Base-by-base conservation (phyloP, 139 green algal genomes). In the Closterium sp. region DNA sequence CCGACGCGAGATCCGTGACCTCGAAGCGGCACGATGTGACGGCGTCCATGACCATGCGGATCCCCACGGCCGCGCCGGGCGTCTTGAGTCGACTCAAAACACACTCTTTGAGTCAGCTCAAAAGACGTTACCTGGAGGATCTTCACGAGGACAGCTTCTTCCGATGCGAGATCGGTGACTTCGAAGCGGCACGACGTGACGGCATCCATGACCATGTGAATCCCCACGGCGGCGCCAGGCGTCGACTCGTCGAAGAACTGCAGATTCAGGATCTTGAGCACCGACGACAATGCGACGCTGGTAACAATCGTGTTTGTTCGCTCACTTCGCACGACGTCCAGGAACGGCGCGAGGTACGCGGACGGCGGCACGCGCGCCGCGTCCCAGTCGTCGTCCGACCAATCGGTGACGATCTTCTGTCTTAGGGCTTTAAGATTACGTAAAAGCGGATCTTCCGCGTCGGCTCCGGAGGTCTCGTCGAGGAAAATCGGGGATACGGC, bases 141-240 rank as follows among this genome's bases (percentile, higher is more conserved):
- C 89, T 97, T 97, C 86, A 97, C 95, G 45, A 99, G 96, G 31
- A 99, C 98, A 27, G 98, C 96, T 90, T 99, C 98, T 93, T 99
- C 98, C n/a, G 96, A 95, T 1, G 96, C 96, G 34, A 97, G 95
- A 90, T 97, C 96, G 4, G 98, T 98, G 5, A 96, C 96, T 94
- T 99, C 97, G 94, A 99, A 99, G 91, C 97, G 97, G 96, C 97
- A 99, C 89, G 96, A 96, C 10, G 97, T 98, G 4, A 98, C 96
- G 29, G 97, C 96, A 85, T 98, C 97, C 0, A 97, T 97, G 9
- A 98, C 96, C 30, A 94, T 91, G 89, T 98, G 97, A 89, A 99
- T 97, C 1, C 96, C 96, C 22, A 96, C 95, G 27, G 95, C 95
- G 2, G 95, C 95, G 29, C 96, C 95, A 0, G 29, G n/a, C 5